Conservation (phyloP, 192 early-diverging fungal genomes). For the Allomyces arbusculus region DNA sequence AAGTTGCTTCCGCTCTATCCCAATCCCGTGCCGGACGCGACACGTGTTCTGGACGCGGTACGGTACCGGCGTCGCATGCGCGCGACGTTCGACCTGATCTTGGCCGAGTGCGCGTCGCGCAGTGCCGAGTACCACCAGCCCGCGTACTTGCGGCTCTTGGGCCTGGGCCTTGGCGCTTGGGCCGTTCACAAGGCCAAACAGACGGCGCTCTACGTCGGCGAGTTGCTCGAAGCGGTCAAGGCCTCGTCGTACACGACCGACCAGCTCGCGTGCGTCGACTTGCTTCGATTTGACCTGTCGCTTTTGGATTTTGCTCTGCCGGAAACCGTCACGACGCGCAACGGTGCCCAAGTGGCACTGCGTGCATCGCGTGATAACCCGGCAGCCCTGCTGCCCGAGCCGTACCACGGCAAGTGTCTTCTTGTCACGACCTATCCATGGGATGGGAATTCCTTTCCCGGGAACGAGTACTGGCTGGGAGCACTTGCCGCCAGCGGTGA, state of each 20-base stretch:
- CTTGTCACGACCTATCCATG: not conserved
- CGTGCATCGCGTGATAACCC: not conserved
- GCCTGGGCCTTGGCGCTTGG: not conserved
- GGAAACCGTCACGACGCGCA: not conserved
- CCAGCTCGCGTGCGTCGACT: not conserved
- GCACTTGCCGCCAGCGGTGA: conserved; percentile 13
- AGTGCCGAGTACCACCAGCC: not conserved
- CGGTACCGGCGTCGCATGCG: not conserved
- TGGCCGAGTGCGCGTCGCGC: not conserved
- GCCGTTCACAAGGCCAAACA: not conserved
- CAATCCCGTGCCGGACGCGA: too few species aligned
- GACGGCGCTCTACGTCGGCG: not conserved
- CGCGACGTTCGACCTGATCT: not conserved
- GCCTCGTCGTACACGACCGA: not conserved
- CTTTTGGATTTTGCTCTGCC: not conserved
- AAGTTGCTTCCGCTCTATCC: too few species aligned
- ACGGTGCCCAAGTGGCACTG: not conserved
- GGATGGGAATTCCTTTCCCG: conserved; percentile 10
- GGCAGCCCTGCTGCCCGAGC: not conserved
- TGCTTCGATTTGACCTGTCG: not conserved
- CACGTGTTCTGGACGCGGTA: too few species aligned
- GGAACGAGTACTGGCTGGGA: conserved; percentile 19
- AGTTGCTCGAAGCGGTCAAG: too few species aligned
- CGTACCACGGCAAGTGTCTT: not conserved
- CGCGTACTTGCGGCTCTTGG: not conserved